A percentile compares a stretch with the other conserved stretches of the same genome.
phyloP scores from a whole-genome alignment of 345 rosid species.

The Populus ilicifolia region DNA sequence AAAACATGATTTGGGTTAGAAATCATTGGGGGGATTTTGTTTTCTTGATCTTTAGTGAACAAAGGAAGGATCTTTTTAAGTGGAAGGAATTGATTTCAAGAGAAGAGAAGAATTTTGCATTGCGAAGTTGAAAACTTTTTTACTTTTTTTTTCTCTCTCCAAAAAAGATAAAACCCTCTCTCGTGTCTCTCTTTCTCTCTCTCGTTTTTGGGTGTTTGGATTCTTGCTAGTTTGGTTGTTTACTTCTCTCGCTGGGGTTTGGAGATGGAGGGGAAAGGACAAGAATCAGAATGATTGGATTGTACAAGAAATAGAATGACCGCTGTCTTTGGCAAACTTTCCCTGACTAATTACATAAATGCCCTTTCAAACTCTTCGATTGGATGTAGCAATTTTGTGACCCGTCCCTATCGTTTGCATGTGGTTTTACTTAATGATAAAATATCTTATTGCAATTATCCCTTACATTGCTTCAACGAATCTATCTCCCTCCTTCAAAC shows the following conservation, averaged over 20 bases:
- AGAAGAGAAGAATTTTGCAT: background rate
- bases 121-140: background rate
- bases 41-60: background rate
- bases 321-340: background rate
- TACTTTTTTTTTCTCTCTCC: background rate
- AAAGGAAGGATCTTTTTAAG: background rate
- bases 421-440: background rate
- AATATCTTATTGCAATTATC: no score
- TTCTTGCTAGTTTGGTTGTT: background rate
- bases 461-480: no score
- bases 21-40: constrained; percentile 41
- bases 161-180: background rate
- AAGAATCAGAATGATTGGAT: background rate
- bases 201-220: background rate
- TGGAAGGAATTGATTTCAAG: background rate
- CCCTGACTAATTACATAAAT: background rate
- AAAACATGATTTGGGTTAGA: constrained; percentile 51
- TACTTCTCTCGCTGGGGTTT: constrained; percentile 6
- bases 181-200: background rate
- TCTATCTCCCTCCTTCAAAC: no score
- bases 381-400: background rate
- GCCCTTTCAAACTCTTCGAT: background rate
- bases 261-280: background rate
- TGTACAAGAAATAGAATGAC: constrained; percentile 7
- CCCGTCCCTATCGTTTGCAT: background rate